phyloP scores from a whole-genome alignment of 352 stramenopile species.

The Plasmopara halstedii region DNA sequence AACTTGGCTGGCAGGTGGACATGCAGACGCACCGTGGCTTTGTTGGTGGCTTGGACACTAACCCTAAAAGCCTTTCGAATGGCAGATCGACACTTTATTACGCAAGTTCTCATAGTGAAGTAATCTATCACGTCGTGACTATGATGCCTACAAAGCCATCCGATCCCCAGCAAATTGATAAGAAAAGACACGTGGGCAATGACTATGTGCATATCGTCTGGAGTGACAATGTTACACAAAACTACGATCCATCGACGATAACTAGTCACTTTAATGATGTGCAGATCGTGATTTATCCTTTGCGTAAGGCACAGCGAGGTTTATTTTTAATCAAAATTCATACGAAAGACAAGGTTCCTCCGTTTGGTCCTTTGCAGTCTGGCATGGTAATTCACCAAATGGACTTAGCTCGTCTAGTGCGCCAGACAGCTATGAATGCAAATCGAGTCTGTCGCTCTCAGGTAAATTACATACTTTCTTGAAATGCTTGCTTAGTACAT shows the following conservation, averaged over 20 bases:
- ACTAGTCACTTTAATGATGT: slow-evolving; percentile 87
- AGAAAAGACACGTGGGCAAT: slow-evolving; percentile 85
- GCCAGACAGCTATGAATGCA: slow-evolving; percentile 83
- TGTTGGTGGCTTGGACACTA: slow-evolving; percentile 64
- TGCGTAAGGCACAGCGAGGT: slow-evolving; percentile 49
- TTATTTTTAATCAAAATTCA: slow-evolving; percentile 75
- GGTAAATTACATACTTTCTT: slow-evolving; percentile 25
- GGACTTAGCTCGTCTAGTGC: slow-evolving; percentile 64
- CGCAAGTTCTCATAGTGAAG: slow-evolving; percentile 71
- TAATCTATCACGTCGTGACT: slow-evolving; percentile 85
- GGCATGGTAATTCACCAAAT: slow-evolving; percentile 75
- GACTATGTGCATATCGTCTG: slow-evolving; percentile 85
- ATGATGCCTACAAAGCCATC: slow-evolving; percentile 80
- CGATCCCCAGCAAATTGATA: slow-evolving; percentile 83
- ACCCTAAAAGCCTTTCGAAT: slow-evolving; percentile 78
- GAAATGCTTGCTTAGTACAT: background rate
- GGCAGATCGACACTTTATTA: slow-evolving; percentile 69
- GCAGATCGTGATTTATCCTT: slow-evolving; percentile 77
- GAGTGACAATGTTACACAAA: slow-evolving; percentile 71
- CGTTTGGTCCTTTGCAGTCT: slow-evolving; percentile 73
- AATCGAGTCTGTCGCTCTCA: slow-evolving; percentile 81
- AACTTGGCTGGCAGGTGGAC: slow-evolving; percentile 75
- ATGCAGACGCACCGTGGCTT: slow-evolving; percentile 67
- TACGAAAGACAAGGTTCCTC: slow-evolving; percentile 73
- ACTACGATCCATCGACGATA: slow-evolving; percentile 80